Percentiles rank a stretch among this genome's conserved stretches.
phyloP scores from a whole-genome alignment of 1,284 basidiomycete species.

The Papiliotrema laurentii region DNA sequence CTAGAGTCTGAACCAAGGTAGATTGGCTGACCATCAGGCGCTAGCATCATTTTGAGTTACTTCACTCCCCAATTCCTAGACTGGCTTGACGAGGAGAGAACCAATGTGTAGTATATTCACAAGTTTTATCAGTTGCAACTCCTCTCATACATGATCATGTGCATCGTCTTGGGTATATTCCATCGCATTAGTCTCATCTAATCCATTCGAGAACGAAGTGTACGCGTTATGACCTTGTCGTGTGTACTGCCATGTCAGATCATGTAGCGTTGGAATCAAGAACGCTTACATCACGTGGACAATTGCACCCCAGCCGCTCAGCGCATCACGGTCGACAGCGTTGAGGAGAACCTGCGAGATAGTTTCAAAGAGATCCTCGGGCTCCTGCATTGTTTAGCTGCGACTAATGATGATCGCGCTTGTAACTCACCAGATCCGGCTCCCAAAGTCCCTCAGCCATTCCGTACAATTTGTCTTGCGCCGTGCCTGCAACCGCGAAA shows the following conservation, averaged over 20 bases:
- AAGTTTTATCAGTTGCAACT: background rate
- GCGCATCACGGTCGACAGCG: constrained; percentile 92
- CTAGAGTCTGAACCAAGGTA: background rate
- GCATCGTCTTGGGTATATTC: constrained; percentile 1
- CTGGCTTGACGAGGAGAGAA: constrained; percentile 61
- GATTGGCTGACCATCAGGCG: constrained; percentile 54
- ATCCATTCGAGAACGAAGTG: constrained; percentile 86
- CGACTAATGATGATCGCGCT: too few species aligned
- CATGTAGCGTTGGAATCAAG: background rate
- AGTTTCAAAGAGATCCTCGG: constrained; percentile 98
- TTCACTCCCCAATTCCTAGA: constrained; percentile 94
- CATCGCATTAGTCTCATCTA: constrained; percentile 44
- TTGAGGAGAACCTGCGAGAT: constrained; percentile 95
- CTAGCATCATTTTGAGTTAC: constrained; percentile 85
- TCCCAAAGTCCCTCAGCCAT: constrained; percentile 99
- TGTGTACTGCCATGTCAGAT: constrained; percentile 59
- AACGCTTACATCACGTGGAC: constrained; percentile 88
- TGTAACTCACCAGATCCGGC: constrained; percentile 70
- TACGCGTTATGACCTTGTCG: constrained; percentile 78
- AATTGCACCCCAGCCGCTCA: constrained; percentile 93
- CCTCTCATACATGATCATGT: constrained; percentile 13
- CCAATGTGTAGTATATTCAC: background rate
- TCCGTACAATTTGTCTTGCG: constrained; percentile 90
- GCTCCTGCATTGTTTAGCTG: constrained; percentile 53
- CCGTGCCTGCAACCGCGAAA: constrained; percentile 94